Base-by-base conservation (phyloP, 148 eudicot genomes). In the Rhododendron vialii region DNA sequence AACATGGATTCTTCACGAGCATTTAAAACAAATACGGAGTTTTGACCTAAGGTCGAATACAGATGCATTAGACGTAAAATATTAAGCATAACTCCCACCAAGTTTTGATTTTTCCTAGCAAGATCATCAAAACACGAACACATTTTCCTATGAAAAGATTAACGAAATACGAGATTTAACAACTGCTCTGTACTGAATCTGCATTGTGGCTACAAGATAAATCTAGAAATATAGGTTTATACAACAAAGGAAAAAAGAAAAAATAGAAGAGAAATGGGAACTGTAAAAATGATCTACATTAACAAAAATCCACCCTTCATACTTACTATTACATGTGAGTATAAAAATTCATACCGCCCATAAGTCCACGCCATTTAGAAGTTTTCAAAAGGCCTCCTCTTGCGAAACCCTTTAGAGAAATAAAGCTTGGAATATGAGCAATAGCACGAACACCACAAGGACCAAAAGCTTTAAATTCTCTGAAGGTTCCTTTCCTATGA, bases 371-470 rank as follows among this genome's bases (percentile, higher is more conserved):
- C 53, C 82, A 12, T 78, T 14, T 45, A 6, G 82, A 47, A 22
- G 47, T 87, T 61, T 78, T 65, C 79, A 86, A 74, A 17, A 86
- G 57, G 77, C 74, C 28, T 3, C 73, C 85, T 55, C 65, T 82
- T 9, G 69, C 89, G 17, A 83, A 83, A 50, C 83, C 87, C 88
- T 85, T 76, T 55, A 90, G 87, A 20, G 92, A 86, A 6, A 88
- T 24, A 71, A 90, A 90, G 86, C 92, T 88, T 63, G 87, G 84
- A 83, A 53, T 81, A 75, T 83, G 86, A 48, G 81, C 78, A 41
- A 78, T 47, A 24, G 63, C 83, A 35, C 73, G 82, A 75, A 43
- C 11, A 61, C 8, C 38, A 38, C 7, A n/a, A 5, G 30, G n/a
- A 18, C 57, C 83, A 69, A 86, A 33, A 20, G 50, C 24, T 69